Conservation (phyloP, 371 early-diverging fungal genomes). For the Zychaea mexicana region DNA sequence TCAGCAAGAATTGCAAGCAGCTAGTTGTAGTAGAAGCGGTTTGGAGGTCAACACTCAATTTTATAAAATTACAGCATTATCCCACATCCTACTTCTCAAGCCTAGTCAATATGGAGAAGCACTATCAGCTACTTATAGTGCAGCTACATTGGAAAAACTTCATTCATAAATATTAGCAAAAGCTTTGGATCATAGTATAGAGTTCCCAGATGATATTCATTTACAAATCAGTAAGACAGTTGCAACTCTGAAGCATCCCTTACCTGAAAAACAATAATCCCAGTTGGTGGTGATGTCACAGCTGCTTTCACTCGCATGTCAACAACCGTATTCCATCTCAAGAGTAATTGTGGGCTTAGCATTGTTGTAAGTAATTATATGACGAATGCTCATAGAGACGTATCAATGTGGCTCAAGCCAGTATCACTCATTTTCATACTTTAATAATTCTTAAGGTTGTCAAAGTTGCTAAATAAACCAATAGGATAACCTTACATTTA, state of each 20-base stretch:
- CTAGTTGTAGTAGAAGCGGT: neutral
- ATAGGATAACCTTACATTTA: too few relatives aligned
- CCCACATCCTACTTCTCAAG: neutral
- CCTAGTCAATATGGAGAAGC: neutral
- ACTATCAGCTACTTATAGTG: neutral
- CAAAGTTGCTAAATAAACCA: neutral
- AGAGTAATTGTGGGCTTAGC: neutral
- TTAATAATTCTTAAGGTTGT: neutral
- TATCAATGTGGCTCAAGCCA: neutral
- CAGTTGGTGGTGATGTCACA: neutral
- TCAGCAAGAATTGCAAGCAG: neutral
- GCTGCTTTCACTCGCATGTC: neutral
- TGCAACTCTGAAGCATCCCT: neutral
- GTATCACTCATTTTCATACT: neutral
- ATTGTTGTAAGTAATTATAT: slow-evolving; percentile 3
- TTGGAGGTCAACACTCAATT: neutral
- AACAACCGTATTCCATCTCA: neutral
- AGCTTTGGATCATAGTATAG: neutral
- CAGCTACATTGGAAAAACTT: neutral
- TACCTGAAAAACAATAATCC: neutral
- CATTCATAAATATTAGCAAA: neutral
- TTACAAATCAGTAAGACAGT: neutral
- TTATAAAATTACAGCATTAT: neutral
- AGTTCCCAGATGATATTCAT: neutral
- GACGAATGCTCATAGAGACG: neutral